Evolutionary conservation across 148 eudicot genomes (phyloP), one percentile per base, ranked within the genome.

Genomic region (Dysphania ambrosioides): DNA sequence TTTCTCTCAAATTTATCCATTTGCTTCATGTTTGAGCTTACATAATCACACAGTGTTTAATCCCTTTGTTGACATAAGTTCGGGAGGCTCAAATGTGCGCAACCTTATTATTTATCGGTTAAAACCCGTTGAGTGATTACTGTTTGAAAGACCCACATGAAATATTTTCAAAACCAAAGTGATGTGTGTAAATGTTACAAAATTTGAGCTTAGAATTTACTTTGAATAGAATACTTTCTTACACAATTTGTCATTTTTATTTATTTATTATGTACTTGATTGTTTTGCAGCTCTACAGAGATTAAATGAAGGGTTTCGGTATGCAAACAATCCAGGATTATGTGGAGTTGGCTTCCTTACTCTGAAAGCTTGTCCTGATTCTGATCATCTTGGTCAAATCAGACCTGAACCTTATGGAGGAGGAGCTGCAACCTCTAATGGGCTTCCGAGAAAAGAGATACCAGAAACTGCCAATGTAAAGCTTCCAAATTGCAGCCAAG

Each of bases 401-500:
- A 76, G 79, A 60, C 93, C 97, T 0, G 85, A 93, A 68, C 85
- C 93, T 21, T 86, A 59, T 35, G 88, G 77, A 7, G 83, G 75
- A 55, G 55, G 44, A 51, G 83, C 80, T 55, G 32, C 78, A 59
- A 38, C 79, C 49, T 36, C 80, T 47, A 44, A 66, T 71, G 86
- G 90, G 42, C 69, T 85, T 30, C 80, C 87, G 6, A 77, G 77
- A 10, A 85, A 82, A 70, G 83, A 89, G 65, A 87, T 92, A 31
- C 98, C 98, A 1, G 93, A 90, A 79, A 90, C 94, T 11, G 97
- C 99, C 32, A 82, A 95, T 76, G 78, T 88, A 70, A 78, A 81
- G 35, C 71, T 67, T 67, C 71, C 88, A 30, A 85, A 86, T 59
- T 95, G 99, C 74, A 82, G 75, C 79, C 79, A 81, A 70, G 32